Evolutionary conservation across 2,329 filamentous ascomycete species (phyloP).

Genomic region (Botrytis deweyae): DNA sequence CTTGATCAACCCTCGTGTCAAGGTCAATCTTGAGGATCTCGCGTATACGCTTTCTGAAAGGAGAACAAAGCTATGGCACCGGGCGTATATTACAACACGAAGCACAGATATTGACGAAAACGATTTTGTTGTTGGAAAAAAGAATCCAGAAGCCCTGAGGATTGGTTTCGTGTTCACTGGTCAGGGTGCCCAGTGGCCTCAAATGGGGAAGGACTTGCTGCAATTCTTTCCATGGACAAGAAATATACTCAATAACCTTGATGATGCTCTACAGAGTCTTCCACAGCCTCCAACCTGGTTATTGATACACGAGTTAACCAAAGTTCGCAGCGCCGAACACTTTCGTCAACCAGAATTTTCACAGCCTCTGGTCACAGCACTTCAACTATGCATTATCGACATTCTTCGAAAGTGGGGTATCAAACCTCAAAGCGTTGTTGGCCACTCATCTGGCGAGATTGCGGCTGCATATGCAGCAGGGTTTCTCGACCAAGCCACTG

Average conservation of each 20-base stretch:
- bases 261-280: neutral
- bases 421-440: slow-evolving; percentile 42
- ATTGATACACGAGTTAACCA: slow-evolving; percentile 5
- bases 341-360: slow-evolving; percentile 19
- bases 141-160: neutral
- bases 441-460: slow-evolving; percentile 51
- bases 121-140: neutral
- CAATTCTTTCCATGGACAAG: neutral
- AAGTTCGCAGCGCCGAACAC: neutral
- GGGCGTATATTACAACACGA: neutral
- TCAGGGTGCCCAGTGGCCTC: slow-evolving; percentile 33
- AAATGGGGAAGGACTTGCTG: slow-evolving; percentile 30
- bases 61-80: slow-evolving; percentile 28
- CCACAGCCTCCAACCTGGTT: slow-evolving; percentile 18
- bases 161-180: slow-evolving; percentile 30
- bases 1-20: slow-evolving; percentile 18
- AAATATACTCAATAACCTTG: neutral
- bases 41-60: slow-evolving; percentile 34
- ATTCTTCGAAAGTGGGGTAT: slow-evolving; percentile 47
- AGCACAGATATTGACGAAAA: neutral
- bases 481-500: slow-evolving; percentile 30
- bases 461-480: slow-evolving; percentile 47
- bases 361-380: slow-evolving; percentile 46
- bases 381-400: slow-evolving; percentile 48
- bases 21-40: slow-evolving; percentile 20